A percentile compares a stretch with the other conserved stretches of the same genome.
phyloP scores from a whole-genome alignment of 441 rosid genomes.

The Gossypium lobatum region DNA sequence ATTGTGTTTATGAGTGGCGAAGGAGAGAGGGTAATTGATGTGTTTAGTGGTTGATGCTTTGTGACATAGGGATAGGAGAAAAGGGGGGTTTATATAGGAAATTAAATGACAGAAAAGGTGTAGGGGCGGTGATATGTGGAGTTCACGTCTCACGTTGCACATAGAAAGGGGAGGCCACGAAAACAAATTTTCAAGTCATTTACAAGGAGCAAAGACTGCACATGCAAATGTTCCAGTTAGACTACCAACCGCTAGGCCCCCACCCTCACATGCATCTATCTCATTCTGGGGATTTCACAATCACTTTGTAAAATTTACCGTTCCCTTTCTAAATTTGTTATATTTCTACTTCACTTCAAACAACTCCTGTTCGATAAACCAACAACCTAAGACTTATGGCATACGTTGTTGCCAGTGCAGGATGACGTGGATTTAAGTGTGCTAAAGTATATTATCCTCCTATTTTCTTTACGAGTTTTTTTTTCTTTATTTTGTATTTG shows the following conservation, averaged over 20 bases:
- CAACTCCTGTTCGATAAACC: too few species aligned
- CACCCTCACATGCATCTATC: slow-evolving; percentile 45
- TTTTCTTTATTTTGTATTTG: too few species aligned
- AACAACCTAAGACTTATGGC: too few species aligned
- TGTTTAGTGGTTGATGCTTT: slow-evolving; percentile 15
- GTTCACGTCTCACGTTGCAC: slow-evolving; percentile 8
- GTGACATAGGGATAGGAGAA: neutral
- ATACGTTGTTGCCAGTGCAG: too few species aligned
- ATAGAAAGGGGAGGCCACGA: neutral
- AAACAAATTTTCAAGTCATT: slow-evolving; percentile 6
- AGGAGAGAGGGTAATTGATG: neutral
- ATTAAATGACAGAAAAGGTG: neutral
- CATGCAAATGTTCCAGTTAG: slow-evolving; percentile 62
- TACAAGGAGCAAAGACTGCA: slow-evolving; percentile 31
- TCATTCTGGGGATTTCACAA: neutral
- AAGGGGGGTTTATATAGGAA: slow-evolving; percentile 32
- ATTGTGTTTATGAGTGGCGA: slow-evolving; percentile 12
- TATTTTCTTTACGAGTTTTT: too few species aligned
- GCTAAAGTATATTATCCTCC: too few species aligned
- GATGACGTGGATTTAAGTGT: too few species aligned
- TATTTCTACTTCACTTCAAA: too few species aligned
- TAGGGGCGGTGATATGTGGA: neutral
- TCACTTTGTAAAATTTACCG: neutral
- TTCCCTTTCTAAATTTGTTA: too few species aligned
- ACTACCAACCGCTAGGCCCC: slow-evolving; percentile 36